These are phyloP conservation scores for Penicillium fimorum DNA, from an alignment of 495 filamentous ascomycete species.

Conservation along the genomic window DNA sequence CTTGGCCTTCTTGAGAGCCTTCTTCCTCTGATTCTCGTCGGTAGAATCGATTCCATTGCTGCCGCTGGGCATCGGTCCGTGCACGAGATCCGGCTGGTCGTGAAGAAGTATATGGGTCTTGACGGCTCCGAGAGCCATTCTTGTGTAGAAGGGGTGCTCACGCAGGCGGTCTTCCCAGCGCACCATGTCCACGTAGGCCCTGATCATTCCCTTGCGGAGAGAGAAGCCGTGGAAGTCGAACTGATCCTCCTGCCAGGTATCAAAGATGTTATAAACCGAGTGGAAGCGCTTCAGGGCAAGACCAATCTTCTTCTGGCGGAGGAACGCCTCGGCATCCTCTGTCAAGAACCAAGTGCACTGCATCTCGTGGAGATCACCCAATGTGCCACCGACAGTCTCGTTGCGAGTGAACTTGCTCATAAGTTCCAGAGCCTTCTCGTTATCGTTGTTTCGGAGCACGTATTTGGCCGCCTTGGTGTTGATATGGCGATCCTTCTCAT, in stretches of 20 bases:
- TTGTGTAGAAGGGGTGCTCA: slow-evolving; percentile 88
- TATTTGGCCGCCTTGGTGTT: slow-evolving; percentile 99
- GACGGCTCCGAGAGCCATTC: slow-evolving; percentile 81
- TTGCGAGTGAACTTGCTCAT: slow-evolving; percentile 95
- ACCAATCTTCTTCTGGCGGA: slow-evolving; percentile 76
- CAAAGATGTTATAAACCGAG: slow-evolving; percentile 85
- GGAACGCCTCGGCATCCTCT: slow-evolving; percentile 89
- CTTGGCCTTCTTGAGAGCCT: slow-evolving; percentile 91
- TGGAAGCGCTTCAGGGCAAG: slow-evolving; percentile 90
- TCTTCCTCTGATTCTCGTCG: slow-evolving; percentile 77
- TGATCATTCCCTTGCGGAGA: slow-evolving; percentile 87
- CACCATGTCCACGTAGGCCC: slow-evolving; percentile 94
- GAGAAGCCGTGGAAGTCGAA: slow-evolving; percentile 99
- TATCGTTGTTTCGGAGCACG: slow-evolving; percentile 87
- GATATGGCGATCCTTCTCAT: slow-evolving; percentile 91
- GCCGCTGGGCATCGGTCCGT: slow-evolving; percentile 52
- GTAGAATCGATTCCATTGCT: slow-evolving; percentile 55
- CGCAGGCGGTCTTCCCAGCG: slow-evolving; percentile 90
- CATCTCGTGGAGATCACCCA: slow-evolving; percentile 95
- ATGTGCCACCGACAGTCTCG: slow-evolving; percentile 80
- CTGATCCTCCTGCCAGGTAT: slow-evolving; percentile 96
- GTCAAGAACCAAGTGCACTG: slow-evolving; percentile 97
- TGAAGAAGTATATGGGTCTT: slow-evolving; percentile 75
- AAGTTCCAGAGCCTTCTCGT: slow-evolving; percentile 76
- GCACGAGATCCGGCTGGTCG: slow-evolving; percentile 69